A percentile compares a stretch with the other conserved stretches of the same genome.
phyloP scores from a whole-genome alignment of 345 rosid genomes.

The Eucalyptus cladocalyx region DNA sequence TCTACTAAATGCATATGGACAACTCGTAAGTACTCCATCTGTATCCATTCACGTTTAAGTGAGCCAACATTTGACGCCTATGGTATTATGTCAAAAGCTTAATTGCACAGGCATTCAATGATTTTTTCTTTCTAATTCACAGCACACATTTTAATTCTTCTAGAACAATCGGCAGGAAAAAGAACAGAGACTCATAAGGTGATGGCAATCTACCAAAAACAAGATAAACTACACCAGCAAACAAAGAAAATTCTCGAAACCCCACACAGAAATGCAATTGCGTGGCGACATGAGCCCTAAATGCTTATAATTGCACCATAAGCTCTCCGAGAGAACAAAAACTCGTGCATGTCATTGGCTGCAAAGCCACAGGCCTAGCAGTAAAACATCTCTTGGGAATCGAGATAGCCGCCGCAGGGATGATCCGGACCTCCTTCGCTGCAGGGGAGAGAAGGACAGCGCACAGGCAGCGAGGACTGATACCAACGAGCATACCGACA shows the following conservation, averaged over 20 bases:
- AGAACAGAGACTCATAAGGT: neutral
- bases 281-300: neutral
- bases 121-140: neutral
- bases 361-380: neutral
- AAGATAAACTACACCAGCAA: neutral
- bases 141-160: neutral
- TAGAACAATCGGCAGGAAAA: neutral
- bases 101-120: neutral
- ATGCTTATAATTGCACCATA: neutral
- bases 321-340: neutral
- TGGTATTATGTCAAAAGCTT: neutral
- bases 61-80: neutral
- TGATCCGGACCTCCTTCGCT: no score
- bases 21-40: neutral
- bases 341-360: neutral
- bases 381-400: neutral
- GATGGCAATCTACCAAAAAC: neutral
- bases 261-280: neutral
- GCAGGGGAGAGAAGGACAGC: no score
- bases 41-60: neutral
- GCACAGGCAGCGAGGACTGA: no score
- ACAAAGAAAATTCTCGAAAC: neutral
- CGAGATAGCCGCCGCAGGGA: no score
- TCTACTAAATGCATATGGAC: neutral
- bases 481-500: no score